Conservation (phyloP, 805 yeast genomes). For the Yarrowia yakushimensis region DNA sequence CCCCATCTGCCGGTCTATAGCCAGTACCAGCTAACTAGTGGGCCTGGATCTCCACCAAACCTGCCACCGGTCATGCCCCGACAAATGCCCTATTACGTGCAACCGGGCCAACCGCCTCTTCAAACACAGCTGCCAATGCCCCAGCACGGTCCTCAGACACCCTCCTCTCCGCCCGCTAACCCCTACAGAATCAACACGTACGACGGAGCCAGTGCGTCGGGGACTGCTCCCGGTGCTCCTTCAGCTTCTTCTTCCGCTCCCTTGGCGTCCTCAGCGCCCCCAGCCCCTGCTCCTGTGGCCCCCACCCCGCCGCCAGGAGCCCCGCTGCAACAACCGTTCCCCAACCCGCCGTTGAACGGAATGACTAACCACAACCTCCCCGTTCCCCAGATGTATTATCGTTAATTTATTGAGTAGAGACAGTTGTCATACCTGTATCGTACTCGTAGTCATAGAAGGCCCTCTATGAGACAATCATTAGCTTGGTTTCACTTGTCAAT, state of each 20-base stretch:
- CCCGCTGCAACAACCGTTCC: slow-evolving; percentile 1
- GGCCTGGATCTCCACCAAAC: neutral
- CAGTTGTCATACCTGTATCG: no score
- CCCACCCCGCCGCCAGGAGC: neutral
- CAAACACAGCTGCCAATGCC: neutral
- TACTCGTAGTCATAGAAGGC: no score
- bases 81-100: slow-evolving; percentile 21
- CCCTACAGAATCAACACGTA: slow-evolving; percentile 19
- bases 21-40: slow-evolving; percentile 19
- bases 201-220: neutral
- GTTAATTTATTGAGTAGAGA: slow-evolving; percentile 23
- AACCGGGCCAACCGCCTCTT: slow-evolving; percentile 1
- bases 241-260: neutral
- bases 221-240: neutral
- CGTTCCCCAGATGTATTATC: slow-evolving; percentile 23
- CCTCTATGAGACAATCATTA: slow-evolving; percentile 12
- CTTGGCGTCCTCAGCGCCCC: neutral
- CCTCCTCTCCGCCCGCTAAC: neutral
- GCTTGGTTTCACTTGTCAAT: slow-evolving; percentile 11
- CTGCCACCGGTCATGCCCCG: slow-evolving; percentile 22
- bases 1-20: slow-evolving; percentile 11
- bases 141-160: neutral
- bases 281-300: neutral
- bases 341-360: slow-evolving; percentile 1
- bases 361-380: slow-evolving; percentile 19